A percentile compares a stretch with the other conserved stretches of the same genome.
phyloP scores from a whole-genome alignment of 257 asterid species.

The Solanum clarkiae region DNA sequence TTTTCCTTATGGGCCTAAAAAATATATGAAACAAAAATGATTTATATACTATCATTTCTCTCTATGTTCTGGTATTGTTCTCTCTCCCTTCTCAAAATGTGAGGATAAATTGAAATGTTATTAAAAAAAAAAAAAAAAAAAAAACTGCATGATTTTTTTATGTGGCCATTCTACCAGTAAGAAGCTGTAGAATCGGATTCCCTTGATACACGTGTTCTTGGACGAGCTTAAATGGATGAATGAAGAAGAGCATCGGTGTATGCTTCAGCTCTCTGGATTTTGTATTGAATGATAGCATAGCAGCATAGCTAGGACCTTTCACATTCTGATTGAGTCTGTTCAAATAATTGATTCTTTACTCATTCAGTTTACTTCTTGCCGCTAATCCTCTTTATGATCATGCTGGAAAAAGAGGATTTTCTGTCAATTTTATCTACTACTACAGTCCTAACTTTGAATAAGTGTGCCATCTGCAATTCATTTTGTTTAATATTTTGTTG shows the following conservation, averaged over 20 bases:
- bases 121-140: too few relatives aligned
- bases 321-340: background rate
- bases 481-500: background rate
- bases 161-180: background rate
- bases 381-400: background rate
- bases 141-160: background rate
- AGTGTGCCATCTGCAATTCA: background rate
- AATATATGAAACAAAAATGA: background rate
- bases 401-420: background rate
- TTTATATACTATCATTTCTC: background rate
- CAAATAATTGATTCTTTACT: background rate
- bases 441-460: background rate
- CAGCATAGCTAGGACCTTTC: background rate
- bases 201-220: background rate
- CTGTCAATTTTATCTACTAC: background rate
- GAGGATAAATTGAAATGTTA: background rate
- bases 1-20: background rate
- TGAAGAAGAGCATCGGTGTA: background rate
- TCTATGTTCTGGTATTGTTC: background rate
- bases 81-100: background rate
- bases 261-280: background rate
- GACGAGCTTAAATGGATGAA: conserved; percentile 1
- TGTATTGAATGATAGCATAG: background rate
- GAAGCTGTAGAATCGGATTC: background rate
- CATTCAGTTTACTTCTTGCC: background rate